Conservation (phyloP, 2,329 filamentous ascomycete species). For the Monosporascus sp. region DNA sequence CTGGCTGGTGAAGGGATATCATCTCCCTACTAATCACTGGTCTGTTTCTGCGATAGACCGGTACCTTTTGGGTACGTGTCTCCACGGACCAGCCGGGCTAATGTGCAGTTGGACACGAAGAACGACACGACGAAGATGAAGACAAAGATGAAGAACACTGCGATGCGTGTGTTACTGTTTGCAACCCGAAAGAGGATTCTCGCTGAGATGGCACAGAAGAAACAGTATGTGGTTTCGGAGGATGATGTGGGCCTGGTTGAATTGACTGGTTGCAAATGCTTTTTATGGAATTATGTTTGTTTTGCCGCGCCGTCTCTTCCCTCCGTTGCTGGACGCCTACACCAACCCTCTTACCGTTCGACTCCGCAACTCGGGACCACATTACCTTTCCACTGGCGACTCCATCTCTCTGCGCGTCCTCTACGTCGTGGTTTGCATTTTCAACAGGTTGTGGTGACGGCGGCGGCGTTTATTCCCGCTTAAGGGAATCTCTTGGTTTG, state of each 20-base stretch:
- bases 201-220: no score
- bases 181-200: not conserved
- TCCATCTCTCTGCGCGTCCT: not conserved
- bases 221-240: no score
- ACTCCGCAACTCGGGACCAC: not conserved
- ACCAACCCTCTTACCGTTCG: not conserved
- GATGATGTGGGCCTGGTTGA: no score
- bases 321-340: not conserved
- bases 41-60: constrained; percentile 8
- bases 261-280: no score
- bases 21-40: constrained; percentile 21
- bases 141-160: constrained; percentile 8
- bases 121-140: constrained; percentile 26
- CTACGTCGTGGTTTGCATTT: not conserved
- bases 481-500: not conserved
- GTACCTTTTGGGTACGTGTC: constrained; percentile 14
- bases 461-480: not conserved
- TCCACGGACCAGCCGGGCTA: constrained; percentile 14
- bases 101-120: constrained; percentile 22
- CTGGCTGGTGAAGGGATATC: constrained; percentile 1
- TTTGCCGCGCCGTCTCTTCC: no score
- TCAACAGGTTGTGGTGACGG: not conserved
- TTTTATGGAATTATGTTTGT: no score
- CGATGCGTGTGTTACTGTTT: not conserved
- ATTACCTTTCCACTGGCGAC: not conserved